phyloP scores from a whole-genome alignment of 179 eudicot genomes.

The Corrigiola litoralis region DNA sequence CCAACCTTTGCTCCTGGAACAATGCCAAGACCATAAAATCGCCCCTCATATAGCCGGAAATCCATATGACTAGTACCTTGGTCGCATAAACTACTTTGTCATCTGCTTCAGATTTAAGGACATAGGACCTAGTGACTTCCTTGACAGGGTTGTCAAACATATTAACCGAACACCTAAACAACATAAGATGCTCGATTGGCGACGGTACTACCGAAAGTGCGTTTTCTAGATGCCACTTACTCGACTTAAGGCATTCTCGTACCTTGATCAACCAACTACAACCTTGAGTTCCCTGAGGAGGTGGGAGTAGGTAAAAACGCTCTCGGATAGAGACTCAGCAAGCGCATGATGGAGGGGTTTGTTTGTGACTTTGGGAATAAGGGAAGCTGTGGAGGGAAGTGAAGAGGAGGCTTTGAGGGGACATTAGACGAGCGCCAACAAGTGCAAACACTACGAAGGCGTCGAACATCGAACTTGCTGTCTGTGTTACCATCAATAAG shows the following conservation, averaged over 20 bases:
- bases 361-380: no score
- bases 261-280: neutral
- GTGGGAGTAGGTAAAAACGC: neutral
- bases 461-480: neutral
- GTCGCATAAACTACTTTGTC: neutral
- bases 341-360: no score
- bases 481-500: neutral
- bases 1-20: neutral
- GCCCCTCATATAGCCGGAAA: neutral
- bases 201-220: neutral
- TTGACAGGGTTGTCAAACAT: neutral
- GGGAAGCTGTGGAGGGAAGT: neutral
- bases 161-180: neutral
- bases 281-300: neutral
- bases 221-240: neutral
- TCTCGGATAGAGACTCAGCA: neutral
- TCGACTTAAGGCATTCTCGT: neutral
- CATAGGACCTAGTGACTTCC: neutral
- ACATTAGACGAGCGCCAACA: neutral
- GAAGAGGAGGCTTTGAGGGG: neutral
- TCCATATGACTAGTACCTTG: no score
- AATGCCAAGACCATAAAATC: neutral
- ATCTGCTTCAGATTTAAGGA: neutral
- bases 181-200: neutral
- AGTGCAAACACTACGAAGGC: neutral